Percentiles rank a stretch among this genome's conserved stretches.
phyloP scores from a whole-genome alignment of 306 rosid species.

The Pyrus betulifolia region DNA sequence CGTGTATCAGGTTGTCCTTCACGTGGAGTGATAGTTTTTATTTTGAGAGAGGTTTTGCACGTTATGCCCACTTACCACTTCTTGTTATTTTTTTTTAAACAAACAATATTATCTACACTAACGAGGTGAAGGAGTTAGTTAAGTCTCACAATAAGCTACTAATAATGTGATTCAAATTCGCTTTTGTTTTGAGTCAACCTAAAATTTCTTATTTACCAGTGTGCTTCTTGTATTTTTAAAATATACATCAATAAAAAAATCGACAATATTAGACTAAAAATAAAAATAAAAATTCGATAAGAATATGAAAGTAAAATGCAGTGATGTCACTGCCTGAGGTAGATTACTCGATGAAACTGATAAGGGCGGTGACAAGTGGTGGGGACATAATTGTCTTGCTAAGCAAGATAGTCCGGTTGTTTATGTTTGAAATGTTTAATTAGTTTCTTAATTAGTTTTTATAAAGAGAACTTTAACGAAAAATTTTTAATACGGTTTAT shows the following conservation, averaged over 20 bases:
- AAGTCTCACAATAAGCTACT: too few relatives aligned
- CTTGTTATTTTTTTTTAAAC: background rate
- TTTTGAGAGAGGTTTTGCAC: background rate
- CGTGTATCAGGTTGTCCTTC: background rate
- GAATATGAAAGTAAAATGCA: background rate
- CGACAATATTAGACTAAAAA: too few relatives aligned
- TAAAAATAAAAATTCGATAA: background rate
- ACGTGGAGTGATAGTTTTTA: conserved; percentile 5
- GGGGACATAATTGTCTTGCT: conserved; percentile 15
- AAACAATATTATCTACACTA: too few relatives aligned
- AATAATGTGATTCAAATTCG: too few relatives aligned
- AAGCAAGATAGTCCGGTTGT: conserved; percentile 18
- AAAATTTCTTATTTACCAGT: too few relatives aligned
- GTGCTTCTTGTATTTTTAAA: too few relatives aligned
- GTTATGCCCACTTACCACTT: background rate
- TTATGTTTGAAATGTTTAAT: conserved; percentile 3
- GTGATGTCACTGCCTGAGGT: conserved; percentile 20
- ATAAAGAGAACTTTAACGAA: background rate
- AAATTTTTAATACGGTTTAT: too few relatives aligned
- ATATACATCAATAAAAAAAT: too few relatives aligned
- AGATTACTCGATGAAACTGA: background rate
- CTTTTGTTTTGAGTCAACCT: too few relatives aligned
- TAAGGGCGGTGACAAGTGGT: background rate
- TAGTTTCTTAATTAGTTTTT: background rate
- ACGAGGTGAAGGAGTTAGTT: too few relatives aligned